Base-by-base conservation (phyloP, 192 early-diverging fungal genomes). In the Rhizophlyctis rosea region DNA sequence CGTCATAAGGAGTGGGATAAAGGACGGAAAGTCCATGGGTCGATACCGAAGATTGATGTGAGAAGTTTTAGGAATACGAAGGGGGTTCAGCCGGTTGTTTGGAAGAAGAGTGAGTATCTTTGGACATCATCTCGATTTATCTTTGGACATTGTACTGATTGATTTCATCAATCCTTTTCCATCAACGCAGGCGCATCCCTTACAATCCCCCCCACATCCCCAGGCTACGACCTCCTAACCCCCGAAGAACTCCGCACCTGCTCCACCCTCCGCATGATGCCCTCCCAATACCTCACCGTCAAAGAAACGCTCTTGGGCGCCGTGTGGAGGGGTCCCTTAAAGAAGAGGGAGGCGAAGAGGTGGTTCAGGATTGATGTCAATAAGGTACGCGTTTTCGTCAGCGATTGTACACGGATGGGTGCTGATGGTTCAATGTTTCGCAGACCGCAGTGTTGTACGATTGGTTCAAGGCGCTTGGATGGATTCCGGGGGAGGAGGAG, bases 281-380 rank as follows among this genome's bases (percentile, higher is more conserved):
- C 91, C 4, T 81, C 85, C 28, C 89, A 91, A 70, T 94, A 91
- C 66, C 76, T 94, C 9, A 68, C 77, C 16, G 87, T 89, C 62
- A 91, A 91, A 68, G 72, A 80, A 33, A 81, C 81, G 13, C 74
- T 94, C 58, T 78, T 94, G 27, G 57, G 74, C 23, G 82, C 80
- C 3, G 28, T 34, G 21, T 4, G n/a, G 28, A 47, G 35, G 9
- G 56, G 55, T 11, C 35, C 34, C 35, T 57, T 47, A 53, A 85
- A 88, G 63, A 95, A 93, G 72, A 83, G 86, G 58, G 93, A 92
- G 71, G 90, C 91, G n/a, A 86, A 92, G 77, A 81, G 85, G 34
- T 75, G 93, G 55, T 91, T 91, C 58, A 80, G 86, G 36, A 90
- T 95, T 30, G 93, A 95, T 67, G 93, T 93, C 64, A 94, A 94